Conservation (phyloP, 78 protist genomes). For the Speleostelium caveatum region DNA sequence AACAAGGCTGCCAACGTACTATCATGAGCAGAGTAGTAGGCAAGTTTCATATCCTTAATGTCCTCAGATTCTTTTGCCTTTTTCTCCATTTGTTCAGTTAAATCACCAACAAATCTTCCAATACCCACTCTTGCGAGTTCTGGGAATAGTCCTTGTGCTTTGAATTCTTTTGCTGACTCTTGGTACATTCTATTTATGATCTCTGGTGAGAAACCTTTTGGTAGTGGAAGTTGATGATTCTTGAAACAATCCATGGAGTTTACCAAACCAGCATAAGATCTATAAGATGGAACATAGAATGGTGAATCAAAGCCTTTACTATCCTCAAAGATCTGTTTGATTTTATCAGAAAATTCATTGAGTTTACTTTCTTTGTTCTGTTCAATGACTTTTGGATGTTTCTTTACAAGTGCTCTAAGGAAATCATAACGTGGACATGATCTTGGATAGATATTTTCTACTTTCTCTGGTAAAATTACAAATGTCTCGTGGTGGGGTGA, state of each 20-base stretch:
- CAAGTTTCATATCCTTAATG: slow-evolving; percentile 25
- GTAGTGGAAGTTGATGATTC: slow-evolving; percentile 59
- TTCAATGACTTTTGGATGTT: slow-evolving; percentile 18
- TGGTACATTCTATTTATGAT: slow-evolving; percentile 60
- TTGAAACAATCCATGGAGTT: slow-evolving; percentile 66
- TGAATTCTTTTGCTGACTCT: slow-evolving; percentile 61
- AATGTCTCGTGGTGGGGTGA: slow-evolving; percentile 43
- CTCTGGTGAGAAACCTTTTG: slow-evolving; percentile 43
- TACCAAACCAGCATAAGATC: slow-evolving; percentile 66
- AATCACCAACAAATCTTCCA: slow-evolving; percentile 60
- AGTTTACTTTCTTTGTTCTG: slow-evolving; percentile 35
- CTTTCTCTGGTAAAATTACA: slow-evolving; percentile 4
- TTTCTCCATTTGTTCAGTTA: background rate
- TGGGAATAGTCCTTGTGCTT: background rate
- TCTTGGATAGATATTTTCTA: slow-evolving; percentile 73
- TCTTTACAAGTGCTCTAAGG: slow-evolving; percentile 13
- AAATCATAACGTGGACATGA: slow-evolving; percentile 17
- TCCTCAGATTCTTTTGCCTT: slow-evolving; percentile 3
- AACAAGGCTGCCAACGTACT: slow-evolving; percentile 57
- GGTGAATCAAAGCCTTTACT: slow-evolving; percentile 52
- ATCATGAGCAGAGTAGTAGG: slow-evolving; percentile 68
- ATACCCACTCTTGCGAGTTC: slow-evolving; percentile 33
- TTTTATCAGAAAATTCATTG: background rate
- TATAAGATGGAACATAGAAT: slow-evolving; percentile 25
- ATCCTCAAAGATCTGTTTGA: slow-evolving; percentile 37